These are phyloP conservation scores for Agaricales sp. DNA, from an alignment of 1,284 basidiomycete species.

Conservation along the genomic window DNA sequence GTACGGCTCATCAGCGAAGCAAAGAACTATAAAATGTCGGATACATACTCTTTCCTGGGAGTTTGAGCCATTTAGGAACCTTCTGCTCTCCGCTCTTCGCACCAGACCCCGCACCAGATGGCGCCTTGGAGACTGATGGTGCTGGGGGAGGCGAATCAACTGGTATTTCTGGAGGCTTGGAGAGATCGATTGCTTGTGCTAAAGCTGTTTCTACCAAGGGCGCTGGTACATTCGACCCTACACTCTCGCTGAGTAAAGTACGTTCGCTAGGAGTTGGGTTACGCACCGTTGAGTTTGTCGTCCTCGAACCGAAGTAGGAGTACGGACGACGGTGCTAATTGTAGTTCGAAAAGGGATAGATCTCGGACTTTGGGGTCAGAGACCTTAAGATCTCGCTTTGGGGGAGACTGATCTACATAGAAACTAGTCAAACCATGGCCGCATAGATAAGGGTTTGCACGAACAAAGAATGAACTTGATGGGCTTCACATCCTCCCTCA, in stretches of 20 bases:
- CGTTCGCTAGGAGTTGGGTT: background rate
- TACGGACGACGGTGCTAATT: constrained; percentile 72
- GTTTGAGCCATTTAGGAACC: constrained; percentile 66
- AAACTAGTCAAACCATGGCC: constrained; percentile 1
- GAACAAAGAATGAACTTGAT: constrained; percentile 77
- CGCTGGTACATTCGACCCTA: constrained; percentile 42
- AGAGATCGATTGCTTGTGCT: constrained; percentile 50
- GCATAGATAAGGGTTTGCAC: constrained; percentile 17
- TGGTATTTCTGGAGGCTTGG: constrained; percentile 33
- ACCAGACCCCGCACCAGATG: constrained; percentile 5
- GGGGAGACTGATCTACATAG: constrained; percentile 59
- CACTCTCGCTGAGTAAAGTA: background rate
- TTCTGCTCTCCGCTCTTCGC: constrained; percentile 31
- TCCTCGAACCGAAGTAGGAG: constrained; percentile 71
- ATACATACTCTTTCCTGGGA: constrained; percentile 33
- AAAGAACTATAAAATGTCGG: no score
- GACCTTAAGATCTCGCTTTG: constrained; percentile 71
- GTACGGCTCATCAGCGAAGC: no score
- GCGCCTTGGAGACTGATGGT: constrained; percentile 12
- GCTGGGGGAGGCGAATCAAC: constrained; percentile 16
- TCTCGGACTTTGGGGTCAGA: constrained; percentile 64
- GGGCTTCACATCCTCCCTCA: constrained; percentile 62
- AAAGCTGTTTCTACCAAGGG: constrained; percentile 55
- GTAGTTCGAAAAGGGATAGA: constrained; percentile 56
- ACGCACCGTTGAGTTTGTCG: constrained; percentile 57